Conservation (phyloP, 1,284 basidiomycete species). For the Rhodotorula sp. region DNA sequence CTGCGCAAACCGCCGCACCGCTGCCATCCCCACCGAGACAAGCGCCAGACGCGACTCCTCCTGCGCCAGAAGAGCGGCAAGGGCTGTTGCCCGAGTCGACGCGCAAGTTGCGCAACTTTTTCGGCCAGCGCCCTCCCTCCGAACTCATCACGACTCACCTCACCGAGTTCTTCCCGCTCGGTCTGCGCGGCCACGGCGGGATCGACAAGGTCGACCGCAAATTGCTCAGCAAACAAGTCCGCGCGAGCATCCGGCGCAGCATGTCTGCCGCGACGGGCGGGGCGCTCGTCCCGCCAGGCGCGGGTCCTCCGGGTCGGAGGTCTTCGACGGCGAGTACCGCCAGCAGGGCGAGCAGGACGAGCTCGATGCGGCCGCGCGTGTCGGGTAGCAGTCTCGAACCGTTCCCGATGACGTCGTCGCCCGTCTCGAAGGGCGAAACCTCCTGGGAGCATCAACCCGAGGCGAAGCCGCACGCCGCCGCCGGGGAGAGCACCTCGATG, state of each 20-base stretch:
- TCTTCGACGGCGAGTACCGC: conserved; percentile 24
- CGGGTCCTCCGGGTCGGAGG: conserved; percentile 9
- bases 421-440: conserved; percentile 12
- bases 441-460: conserved; percentile 32
- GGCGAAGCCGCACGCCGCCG: background rate
- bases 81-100: conserved; percentile 20
- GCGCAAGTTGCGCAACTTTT: conserved; percentile 83
- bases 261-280: conserved; percentile 38
- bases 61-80: background rate
- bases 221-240: conserved; percentile 66
- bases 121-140: conserved; percentile 93
- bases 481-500: conserved; percentile 32
- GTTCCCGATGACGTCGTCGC: background rate
- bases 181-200: conserved; percentile 54
- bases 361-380: background rate
- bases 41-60: background rate
- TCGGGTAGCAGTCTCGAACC: background rate
- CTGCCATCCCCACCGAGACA: background rate
- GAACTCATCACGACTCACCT: conserved; percentile 97
- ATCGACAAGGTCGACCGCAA: conserved; percentile 66
- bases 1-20: background rate
- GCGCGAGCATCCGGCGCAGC: conserved; percentile 66
- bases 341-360: conserved; percentile 16
- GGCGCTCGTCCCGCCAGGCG: conserved; percentile 5
- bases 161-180: conserved; percentile 85